A percentile compares a stretch with the other conserved stretches of the same genome.
phyloP scores from a whole-genome alignment of 1,284 basidiomycete species.

The Ustilago esculenta region DNA sequence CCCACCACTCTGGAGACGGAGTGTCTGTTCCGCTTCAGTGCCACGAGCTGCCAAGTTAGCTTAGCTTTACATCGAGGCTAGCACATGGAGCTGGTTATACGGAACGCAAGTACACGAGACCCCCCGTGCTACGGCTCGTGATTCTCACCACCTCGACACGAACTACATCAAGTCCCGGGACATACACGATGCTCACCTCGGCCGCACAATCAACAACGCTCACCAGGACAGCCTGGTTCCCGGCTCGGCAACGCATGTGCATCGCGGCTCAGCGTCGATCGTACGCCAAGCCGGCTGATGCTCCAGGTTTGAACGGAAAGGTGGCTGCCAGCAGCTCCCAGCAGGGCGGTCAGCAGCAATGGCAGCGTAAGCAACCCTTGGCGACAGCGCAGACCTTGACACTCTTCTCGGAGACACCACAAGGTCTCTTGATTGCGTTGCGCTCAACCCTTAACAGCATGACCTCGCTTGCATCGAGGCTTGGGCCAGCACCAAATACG shows the following conservation, averaged over 20 bases:
- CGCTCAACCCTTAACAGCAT: constrained; percentile 50
- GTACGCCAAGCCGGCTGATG: constrained; percentile 27
- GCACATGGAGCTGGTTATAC: too few species aligned
- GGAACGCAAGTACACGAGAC: too few species aligned
- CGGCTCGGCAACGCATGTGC: not conserved
- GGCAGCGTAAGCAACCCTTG: constrained; percentile 47
- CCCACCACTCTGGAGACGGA: not conserved
- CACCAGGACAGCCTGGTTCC: not conserved
- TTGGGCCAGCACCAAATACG: constrained; percentile 22
- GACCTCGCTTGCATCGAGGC: constrained; percentile 26
- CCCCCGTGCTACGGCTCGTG: too few species aligned
- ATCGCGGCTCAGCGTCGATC: constrained; percentile 12
- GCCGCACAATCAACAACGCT: constrained; percentile 15
- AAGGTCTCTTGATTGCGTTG: constrained; percentile 48
- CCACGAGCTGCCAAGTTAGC: not conserved
- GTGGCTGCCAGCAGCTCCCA: not conserved
- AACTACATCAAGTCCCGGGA: too few species aligned
- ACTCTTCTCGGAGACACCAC: constrained; percentile 48
- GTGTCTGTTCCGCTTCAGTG: not conserved
- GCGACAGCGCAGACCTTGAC: constrained; percentile 54
- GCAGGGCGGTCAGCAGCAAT: constrained; percentile 30
- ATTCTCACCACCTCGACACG: too few species aligned
- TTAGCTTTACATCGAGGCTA: not conserved
- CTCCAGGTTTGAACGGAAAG: too few species aligned
- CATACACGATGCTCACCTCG: constrained; percentile 32